Evolutionary conservation across 2,329 filamentous ascomycete genomes (phyloP).

Genomic region (Tolypocladium amazonense): DNA sequence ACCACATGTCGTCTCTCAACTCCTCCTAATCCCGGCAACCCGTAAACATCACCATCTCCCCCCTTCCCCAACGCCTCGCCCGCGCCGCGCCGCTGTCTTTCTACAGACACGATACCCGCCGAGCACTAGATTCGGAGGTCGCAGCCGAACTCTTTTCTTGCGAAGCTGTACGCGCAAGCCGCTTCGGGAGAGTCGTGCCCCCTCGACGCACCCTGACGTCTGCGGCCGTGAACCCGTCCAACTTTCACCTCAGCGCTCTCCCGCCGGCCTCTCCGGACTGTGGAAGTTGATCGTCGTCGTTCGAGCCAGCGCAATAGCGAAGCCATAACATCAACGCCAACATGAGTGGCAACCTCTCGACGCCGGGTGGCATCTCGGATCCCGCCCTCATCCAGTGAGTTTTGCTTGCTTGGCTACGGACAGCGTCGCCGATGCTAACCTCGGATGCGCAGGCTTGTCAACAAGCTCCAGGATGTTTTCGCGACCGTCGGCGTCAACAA

Average conservation of each 20-base stretch:
- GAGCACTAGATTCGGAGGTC: background rate
- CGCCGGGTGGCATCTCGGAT: conserved; percentile 52
- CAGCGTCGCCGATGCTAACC: conserved; percentile 2
- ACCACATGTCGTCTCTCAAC: conserved; percentile 19
- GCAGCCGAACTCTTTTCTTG: background rate
- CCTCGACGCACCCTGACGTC: background rate
- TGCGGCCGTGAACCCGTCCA: background rate
- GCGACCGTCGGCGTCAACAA: conserved; percentile 98
- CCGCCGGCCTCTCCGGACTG: background rate
- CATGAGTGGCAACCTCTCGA: conserved; percentile 27
- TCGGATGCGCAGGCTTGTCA: conserved; percentile 57
- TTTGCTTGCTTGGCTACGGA: background rate
- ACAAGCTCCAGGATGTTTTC: conserved; percentile 99
- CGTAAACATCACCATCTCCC: conserved; percentile 8
- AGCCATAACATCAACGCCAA: conserved; percentile 8
- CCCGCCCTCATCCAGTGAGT: conserved; percentile 54
- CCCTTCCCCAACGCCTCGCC: conserved; percentile 1
- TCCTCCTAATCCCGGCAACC: conserved; percentile 18
- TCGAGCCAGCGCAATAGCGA: conserved; percentile 1
- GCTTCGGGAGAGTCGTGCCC: background rate
- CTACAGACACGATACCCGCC: background rate
- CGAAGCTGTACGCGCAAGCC: background rate
- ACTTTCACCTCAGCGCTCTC: background rate
- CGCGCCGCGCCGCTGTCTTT: background rate
- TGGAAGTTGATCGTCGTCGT: conserved; percentile 3